Conservation (phyloP, 1,139 yeast genomes). For the Scheffersomyces titani region DNA sequence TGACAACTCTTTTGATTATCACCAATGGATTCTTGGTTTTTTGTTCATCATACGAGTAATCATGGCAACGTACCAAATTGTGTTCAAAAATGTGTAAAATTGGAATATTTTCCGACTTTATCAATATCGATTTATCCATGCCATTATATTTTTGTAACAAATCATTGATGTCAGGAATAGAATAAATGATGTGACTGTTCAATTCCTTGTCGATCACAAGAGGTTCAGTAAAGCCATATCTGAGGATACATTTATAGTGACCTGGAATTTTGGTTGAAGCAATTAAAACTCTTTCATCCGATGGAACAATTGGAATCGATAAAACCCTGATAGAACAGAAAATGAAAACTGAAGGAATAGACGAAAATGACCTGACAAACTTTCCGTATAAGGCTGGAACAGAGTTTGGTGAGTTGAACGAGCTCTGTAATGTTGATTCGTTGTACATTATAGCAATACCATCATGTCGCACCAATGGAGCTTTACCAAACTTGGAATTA, state of each 20-base stretch:
- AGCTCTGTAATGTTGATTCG: conserved; percentile 27
- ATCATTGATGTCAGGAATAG: conserved; percentile 21
- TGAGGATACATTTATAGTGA: conserved; percentile 45
- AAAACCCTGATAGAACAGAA: conserved; percentile 43
- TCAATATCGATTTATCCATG: conserved; percentile 1
- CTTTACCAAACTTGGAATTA: conserved; percentile 22
- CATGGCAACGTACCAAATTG: conserved; percentile 30
- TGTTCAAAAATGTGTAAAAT: conserved; percentile 40
- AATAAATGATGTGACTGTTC: conserved; percentile 24
- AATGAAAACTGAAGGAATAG: conserved; percentile 44
- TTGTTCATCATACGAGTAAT: conserved; percentile 14
- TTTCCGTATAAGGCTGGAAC: conserved; percentile 42
- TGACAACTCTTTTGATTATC: conserved; percentile 12
- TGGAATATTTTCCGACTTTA: conserved; percentile 15
- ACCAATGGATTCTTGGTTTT: conserved; percentile 20
- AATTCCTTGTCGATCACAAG: conserved; percentile 28
- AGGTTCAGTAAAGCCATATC: conserved; percentile 51
- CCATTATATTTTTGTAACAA: conserved; percentile 10
- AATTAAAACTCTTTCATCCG: conserved; percentile 38
- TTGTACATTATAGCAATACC: conserved; percentile 47
- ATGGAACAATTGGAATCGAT: conserved; percentile 40
- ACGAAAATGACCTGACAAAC: conserved; percentile 36
- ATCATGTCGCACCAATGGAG: conserved; percentile 24
- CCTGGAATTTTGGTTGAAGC: conserved; percentile 43
- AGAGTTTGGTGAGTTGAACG: conserved; percentile 38